A percentile compares a stretch with the other conserved stretches of the same genome.
Evolutionary conservation across 2,329 filamentous ascomycete species (phyloP).

Genomic region (Microdochium paspali): DNA sequence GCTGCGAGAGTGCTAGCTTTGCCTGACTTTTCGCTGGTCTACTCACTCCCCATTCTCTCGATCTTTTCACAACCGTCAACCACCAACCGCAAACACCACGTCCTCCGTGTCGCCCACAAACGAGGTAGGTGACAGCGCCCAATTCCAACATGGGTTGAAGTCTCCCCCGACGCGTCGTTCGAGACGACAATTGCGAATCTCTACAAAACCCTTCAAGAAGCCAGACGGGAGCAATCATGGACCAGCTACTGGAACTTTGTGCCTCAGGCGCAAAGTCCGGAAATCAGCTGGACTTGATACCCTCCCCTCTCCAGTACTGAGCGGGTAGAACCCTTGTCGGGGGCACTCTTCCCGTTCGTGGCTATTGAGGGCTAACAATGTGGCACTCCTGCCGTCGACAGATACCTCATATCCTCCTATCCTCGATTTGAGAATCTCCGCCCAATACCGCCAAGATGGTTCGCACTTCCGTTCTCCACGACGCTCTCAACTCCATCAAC

Average conservation of each 20-base stretch:
- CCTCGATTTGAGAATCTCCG: conserved; percentile 72
- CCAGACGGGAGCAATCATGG: conserved; percentile 54
- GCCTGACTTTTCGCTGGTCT: background rate
- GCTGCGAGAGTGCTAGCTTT: background rate
- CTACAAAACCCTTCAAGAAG: conserved; percentile 35
- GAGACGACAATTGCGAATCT: background rate
- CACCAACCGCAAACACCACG: conserved; percentile 10
- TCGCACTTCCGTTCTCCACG: conserved; percentile 98
- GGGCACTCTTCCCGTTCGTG: conserved; percentile 63
- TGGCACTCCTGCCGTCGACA: conserved; percentile 30
- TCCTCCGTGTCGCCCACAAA: conserved; percentile 9
- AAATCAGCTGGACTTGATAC: conserved; percentile 35
- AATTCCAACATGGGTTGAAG: conserved; percentile 21
- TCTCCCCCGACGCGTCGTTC: conserved; percentile 16
- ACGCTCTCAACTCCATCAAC: conserved; percentile 99
- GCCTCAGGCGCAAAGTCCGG: conserved; percentile 4
- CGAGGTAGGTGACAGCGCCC: conserved; percentile 34
- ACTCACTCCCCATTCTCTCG: conserved; percentile 5
- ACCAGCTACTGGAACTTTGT: conserved; percentile 16
- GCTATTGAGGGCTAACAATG: conserved; percentile 51
- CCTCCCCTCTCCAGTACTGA: conserved; percentile 54
- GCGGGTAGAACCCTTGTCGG: conserved; percentile 59
- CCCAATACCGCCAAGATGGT: conserved; percentile 78
- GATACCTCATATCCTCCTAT: conserved; percentile 54
- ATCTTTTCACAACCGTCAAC: conserved; percentile 15